Base-by-base conservation (phyloP, 176 grass and related monocot genomes). In the Musa troglodytarum region DNA sequence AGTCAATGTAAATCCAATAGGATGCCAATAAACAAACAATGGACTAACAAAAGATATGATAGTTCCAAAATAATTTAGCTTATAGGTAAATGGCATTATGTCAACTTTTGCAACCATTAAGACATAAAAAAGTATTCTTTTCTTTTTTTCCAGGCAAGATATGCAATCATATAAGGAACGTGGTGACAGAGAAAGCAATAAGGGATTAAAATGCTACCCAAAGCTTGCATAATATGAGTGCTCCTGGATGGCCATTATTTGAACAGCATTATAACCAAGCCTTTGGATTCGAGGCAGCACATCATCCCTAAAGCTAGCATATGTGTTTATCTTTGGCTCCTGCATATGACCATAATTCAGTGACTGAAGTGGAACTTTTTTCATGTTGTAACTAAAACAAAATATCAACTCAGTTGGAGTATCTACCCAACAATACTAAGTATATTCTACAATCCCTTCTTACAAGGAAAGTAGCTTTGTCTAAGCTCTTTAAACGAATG, bases 161-260 rank as follows among this genome's bases (percentile, higher is more conserved):
- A 14, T n/a, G 15, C 16, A 26, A 55, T 2, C 11, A 55, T 17
- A 28, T 74, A 26, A 54, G 55, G 21, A 16, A 29, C 7, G 19
- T 61, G 2, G 16, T 26, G 11, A 8, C 8, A 74, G 6, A 74
- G 53, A 73, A 22, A 57, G 19, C 67, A 74, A 70, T 11, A 66
- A 64, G 63, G 19, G 3, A 16, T 58, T 13, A 78, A 78, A 74
- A 79, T 50, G 74, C 77, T 89, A 88, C 90, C 96, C 96, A 82
- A 99, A 99, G 81, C 96, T 99, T 74, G 84, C 96, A 82, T 99
- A 99, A 73, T 99, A 95, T 6, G 91, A 94, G 65, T 99, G 96
- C 67, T 99, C 96, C 82, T 99, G 96, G 73, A 99, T 95, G 79
- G 96, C 96, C 96, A 99, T 99, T 86, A 99, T 99, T 73, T 99